These are phyloP conservation scores for Kockovaella imperatae DNA, from an alignment of 768 basidiomycete species.

Conservation along the genomic window DNA sequence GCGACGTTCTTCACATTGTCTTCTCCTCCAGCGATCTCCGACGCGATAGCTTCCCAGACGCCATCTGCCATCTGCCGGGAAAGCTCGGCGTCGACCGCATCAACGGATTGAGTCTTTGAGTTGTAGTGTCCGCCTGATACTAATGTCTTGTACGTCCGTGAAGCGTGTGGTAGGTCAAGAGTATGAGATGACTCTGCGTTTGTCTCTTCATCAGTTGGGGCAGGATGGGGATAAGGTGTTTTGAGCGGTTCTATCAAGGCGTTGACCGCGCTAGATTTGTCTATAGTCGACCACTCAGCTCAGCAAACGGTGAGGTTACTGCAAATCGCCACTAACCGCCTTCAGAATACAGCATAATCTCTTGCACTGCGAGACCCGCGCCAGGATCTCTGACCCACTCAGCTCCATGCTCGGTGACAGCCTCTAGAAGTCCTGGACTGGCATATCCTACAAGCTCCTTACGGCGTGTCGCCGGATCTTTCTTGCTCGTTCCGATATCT, in stretches of 20 bases:
- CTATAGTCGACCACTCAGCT: conserved; percentile 45
- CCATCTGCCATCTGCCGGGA: conserved; percentile 25
- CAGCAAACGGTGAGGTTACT: neutral
- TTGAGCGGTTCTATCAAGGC: conserved; percentile 58
- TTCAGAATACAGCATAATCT: conserved; percentile 75
- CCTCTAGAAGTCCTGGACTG: conserved; percentile 64
- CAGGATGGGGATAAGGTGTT: conserved; percentile 44
- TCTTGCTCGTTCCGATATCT: conserved; percentile 64
- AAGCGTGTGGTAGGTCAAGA: conserved; percentile 73
- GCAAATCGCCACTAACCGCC: conserved; percentile 59
- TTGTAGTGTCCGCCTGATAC: conserved; percentile 86
- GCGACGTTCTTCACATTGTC: conserved; percentile 32
- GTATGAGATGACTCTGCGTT: conserved; percentile 54
- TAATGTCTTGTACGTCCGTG: conserved; percentile 77
- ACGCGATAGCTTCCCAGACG: conserved; percentile 29
- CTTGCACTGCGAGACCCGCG: conserved; percentile 67
- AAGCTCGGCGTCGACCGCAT: conserved; percentile 34
- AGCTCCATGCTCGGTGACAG: conserved; percentile 59
- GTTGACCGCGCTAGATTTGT: conserved; percentile 59
- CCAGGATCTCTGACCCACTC: conserved; percentile 65
- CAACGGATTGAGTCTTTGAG: conserved; percentile 54
- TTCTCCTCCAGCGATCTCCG: conserved; percentile 32
- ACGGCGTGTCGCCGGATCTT: conserved; percentile 56
- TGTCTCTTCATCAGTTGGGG: conserved; percentile 22
- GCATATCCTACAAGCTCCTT: conserved; percentile 67